These are phyloP conservation scores for Conidiobolus incongruus DNA, from an alignment of 371 early-diverging fungal species.

Conservation along the genomic window DNA sequence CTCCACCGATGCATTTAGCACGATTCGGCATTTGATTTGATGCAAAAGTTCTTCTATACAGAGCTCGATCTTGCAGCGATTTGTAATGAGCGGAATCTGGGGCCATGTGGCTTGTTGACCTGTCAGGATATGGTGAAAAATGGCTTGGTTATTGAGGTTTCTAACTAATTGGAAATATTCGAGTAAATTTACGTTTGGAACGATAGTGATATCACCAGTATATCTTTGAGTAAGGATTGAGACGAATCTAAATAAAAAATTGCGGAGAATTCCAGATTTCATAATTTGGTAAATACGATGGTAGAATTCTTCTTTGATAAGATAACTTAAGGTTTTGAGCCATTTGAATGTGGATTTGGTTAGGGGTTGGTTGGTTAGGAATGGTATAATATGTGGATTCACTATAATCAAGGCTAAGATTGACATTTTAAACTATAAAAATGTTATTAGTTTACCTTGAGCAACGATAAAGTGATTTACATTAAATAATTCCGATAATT, in stretches of 20 bases:
- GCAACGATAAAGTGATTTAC: constrained; percentile 68
- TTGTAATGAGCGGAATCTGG: constrained; percentile 55
- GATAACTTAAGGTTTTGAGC: constrained; percentile 24
- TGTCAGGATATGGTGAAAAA: constrained; percentile 18
- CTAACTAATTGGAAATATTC: constrained; percentile 33
- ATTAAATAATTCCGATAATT: constrained; percentile 50
- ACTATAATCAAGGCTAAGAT: constrained; percentile 14
- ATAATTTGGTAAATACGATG: constrained; percentile 51
- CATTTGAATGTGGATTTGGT: constrained; percentile 21
- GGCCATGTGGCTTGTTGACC: constrained; percentile 69
- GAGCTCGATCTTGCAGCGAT: constrained; percentile 56
- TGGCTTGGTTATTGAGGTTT: constrained; percentile 25
- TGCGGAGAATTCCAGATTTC: not conserved
- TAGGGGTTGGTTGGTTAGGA: constrained; percentile 26
- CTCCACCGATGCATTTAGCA: no score
- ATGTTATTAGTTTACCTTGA: constrained; percentile 19
- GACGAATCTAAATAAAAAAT: constrained; percentile 9
- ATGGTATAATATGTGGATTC: constrained; percentile 71
- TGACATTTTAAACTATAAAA: not conserved
- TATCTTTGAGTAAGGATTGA: constrained; percentile 63
- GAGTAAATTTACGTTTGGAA: constrained; percentile 31
- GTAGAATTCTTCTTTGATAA: constrained; percentile 38
- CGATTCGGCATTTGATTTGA: constrained; percentile 18
- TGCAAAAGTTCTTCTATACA: constrained; percentile 47
- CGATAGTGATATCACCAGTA: constrained; percentile 66